Base-by-base conservation (phyloP, 352 stramenopile species). In the Globisporangium uncinulatum region DNA sequence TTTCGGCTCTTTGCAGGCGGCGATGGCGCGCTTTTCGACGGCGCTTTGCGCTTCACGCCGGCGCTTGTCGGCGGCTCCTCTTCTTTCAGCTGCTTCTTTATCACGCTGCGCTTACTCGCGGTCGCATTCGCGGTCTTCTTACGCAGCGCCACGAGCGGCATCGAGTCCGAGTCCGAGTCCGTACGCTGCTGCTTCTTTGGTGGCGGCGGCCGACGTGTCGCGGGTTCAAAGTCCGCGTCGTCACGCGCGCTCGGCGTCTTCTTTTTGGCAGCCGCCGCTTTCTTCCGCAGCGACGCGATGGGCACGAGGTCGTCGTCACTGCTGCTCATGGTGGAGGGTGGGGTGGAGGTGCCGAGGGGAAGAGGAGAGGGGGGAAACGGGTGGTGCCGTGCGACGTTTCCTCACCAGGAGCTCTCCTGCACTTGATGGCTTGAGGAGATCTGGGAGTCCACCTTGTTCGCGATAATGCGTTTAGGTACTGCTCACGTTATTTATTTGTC, bases 231-330 rank as follows among this genome's bases (percentile, higher is more conserved):
- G 51, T 63, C 57, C 36, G 44, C 53, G 39, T 49, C 45, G 54
- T 56, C 51, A 17, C 73, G 62, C 13, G 62, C 37, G 2, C 58
- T 63, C 13, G 61, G 36, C 2, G 52, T 29, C 42, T 79, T 78
- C 51, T 56, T 70, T 17, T 17, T 19, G 15, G 55, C 34, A 9
- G 57, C 17, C 19, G 57, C 50, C 32, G 42, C 42, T 51, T 83
- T 85, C 63, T 76, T 83, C n/a, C 76, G 76, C 58, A 92, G 66
- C 65, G 79, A 61, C 50, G 82, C 61, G 59, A 92, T 90, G 24
- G 83, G 80, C 51, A 92, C 73, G 34, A 79, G 58, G 61, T 92
- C 83, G 59, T 92, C 83, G 56, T 92, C 83, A 57, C 79, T 88
- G 70, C 77, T 92, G 69, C 78, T 77, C 73, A 84, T 85, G 24